Evolutionary conservation across 1,284 basidiomycete species (phyloP).

Genomic region (Melampsora americana): DNA sequence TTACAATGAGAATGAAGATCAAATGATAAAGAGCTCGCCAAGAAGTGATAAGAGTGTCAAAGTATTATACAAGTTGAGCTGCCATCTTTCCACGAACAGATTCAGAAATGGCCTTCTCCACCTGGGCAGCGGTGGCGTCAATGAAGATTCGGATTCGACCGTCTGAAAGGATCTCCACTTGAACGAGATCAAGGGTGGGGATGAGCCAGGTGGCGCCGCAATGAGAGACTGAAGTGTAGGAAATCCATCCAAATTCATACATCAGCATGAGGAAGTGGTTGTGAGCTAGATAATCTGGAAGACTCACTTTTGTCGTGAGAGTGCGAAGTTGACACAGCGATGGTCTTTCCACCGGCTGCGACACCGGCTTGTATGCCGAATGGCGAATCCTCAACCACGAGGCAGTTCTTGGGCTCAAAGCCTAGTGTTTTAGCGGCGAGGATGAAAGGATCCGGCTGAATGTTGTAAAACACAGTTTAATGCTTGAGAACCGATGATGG

Average conservation of each 20-base stretch:
- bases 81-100: constrained; percentile 25
- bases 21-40: neutral
- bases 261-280: neutral
- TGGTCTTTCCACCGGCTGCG: constrained; percentile 68
- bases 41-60: neutral
- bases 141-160: constrained; percentile 52
- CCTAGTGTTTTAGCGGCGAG: constrained; percentile 71
- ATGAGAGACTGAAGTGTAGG: constrained; percentile 13
- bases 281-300: neutral
- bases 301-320: constrained; percentile 46
- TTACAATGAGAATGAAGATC: too few species aligned
- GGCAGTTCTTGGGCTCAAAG: constrained; percentile 57
- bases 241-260: neutral
- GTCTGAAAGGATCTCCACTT: constrained; percentile 54
- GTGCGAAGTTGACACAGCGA: constrained; percentile 67
- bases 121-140: constrained; percentile 31
- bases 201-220: constrained; percentile 38
- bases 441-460: constrained; percentile 68
- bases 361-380: constrained; percentile 63
- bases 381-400: constrained; percentile 63
- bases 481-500: too few species aligned
- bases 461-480: neutral
- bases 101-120: constrained; percentile 30
- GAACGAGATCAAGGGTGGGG: constrained; percentile 51
- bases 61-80: constrained; percentile 15